A percentile compares a stretch with the other conserved stretches of the same genome.
Conservation (phyloP, 805 yeast species). For the Teunomyces lycoperdinae region DNA sequence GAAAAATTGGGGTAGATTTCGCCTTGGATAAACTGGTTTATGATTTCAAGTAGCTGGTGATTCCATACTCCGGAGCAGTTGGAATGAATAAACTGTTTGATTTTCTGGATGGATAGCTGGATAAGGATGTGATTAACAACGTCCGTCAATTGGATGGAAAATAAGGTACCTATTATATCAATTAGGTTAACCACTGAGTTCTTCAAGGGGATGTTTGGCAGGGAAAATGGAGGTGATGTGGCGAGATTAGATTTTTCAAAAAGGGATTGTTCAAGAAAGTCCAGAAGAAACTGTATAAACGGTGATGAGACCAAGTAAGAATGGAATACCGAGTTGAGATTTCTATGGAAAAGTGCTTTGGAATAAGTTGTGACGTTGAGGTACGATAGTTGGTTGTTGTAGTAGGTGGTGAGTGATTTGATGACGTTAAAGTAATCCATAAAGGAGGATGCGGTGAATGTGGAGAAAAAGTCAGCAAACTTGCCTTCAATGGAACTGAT, state of each 20-base stretch:
- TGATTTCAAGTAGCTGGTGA: slow-evolving; percentile 27
- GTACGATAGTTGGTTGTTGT: slow-evolving; percentile 18
- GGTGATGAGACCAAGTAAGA: slow-evolving; percentile 1
- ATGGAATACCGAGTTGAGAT: slow-evolving; percentile 28
- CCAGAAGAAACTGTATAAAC: slow-evolving; percentile 4
- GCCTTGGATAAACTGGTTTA: slow-evolving; percentile 37
- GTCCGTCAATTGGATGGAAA: slow-evolving; percentile 18
- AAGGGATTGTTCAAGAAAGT: slow-evolving; percentile 7
- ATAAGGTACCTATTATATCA: slow-evolving; percentile 16
- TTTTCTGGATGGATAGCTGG: slow-evolving; percentile 34
- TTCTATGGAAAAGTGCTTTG: slow-evolving; percentile 22
- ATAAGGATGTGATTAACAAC: slow-evolving; percentile 30
- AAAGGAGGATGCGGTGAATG: slow-evolving; percentile 4
- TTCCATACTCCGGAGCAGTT: slow-evolving; percentile 39
- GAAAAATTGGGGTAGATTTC: slow-evolving; percentile 39
- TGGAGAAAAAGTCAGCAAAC: slow-evolving; percentile 14
- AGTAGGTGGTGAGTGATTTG: slow-evolving; percentile 19
- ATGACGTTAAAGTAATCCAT: slow-evolving; percentile 16
- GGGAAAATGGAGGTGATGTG: background rate
- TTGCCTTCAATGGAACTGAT: slow-evolving; percentile 27
- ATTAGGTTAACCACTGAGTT: slow-evolving; percentile 2
- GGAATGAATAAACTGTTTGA: slow-evolving; percentile 26
- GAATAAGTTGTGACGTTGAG: slow-evolving; percentile 22
- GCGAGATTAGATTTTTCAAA: background rate
- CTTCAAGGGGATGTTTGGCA: background rate